Base-by-base conservation (phyloP, 2,329 filamentous ascomycete genomes). In the Aspergillus fructus region DNA sequence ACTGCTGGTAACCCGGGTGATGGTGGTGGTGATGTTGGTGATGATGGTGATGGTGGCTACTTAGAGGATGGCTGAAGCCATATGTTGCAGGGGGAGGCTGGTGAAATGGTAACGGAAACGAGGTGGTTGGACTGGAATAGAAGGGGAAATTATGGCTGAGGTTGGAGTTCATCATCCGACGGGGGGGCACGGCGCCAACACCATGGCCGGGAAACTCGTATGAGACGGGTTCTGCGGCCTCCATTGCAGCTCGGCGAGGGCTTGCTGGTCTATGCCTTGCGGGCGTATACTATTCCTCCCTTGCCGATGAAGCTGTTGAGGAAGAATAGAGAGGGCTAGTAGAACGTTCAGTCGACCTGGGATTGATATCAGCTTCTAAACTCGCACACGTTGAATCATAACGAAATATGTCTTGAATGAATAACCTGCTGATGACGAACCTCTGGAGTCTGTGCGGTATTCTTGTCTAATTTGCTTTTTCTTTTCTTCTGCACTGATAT, bases 201-300 rank as follows among this genome's bases (percentile, higher is more conserved):
- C 68, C 66, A 68, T 76, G 74, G 57, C 67, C 67, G 13, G 74
- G 62, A 56, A 75, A 75, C 43, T 73, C 71, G 60, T 75, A 77
- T 30, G 74, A 69, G 37, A 75, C 71, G 8, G 74, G 73, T 51
- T 77, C 74, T 43, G 71, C 68, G 19, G 75, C 70, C 61, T 77
- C 74, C 75, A 77, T 77, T 48, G 61, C 55, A 60, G 30, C 46
- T 23, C 50, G 4, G 34, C 19, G 30, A 41, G 34, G 49, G 27
- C n/a, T 45, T 40, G 30, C 15, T n/a, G 27, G 48, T 51, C 33
- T 23, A 37, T 30, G 21, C 15, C 42, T 51, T 23, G 17, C 27
- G 5, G 13, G 21, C 48, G 17, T 17, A 41, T 37, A 15, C 15
- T n/a, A 3, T 24, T 23, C 9, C 47, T 27, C 33, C 49, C 27